phyloP scores from a whole-genome alignment of 306 rosid species.

The Lathyrus oleraceus region DNA sequence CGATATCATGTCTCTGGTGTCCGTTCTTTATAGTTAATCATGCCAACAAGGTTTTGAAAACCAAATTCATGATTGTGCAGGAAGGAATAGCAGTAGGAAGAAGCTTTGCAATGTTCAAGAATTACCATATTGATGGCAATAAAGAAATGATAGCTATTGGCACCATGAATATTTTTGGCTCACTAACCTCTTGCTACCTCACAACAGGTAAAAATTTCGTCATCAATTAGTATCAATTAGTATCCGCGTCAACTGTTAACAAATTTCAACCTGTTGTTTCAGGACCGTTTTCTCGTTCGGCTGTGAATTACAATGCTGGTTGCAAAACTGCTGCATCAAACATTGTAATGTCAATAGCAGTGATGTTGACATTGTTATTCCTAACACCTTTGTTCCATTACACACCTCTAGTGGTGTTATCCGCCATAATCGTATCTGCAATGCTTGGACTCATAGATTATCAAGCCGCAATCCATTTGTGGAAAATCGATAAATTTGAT shows the following conservation, averaged over 20 bases:
- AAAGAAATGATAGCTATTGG: slow-evolving; percentile 97
- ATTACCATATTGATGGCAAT: slow-evolving; percentile 91
- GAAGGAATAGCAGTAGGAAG: slow-evolving; percentile 99
- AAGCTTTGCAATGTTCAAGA: slow-evolving; percentile 92
- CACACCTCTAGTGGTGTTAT: slow-evolving; percentile 84
- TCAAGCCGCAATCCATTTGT: slow-evolving; percentile 78
- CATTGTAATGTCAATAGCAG: slow-evolving; percentile 83
- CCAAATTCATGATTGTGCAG: slow-evolving; percentile 39
- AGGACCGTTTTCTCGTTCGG: slow-evolving; percentile 95
- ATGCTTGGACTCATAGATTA: slow-evolving; percentile 92
- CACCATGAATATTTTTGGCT: slow-evolving; percentile 88
- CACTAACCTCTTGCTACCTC: slow-evolving; percentile 91
- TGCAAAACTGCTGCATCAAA: slow-evolving; percentile 94
- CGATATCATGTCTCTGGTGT: too few relatives aligned
- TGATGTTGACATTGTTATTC: slow-evolving; percentile 83
- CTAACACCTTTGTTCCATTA: slow-evolving; percentile 87
- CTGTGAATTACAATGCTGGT: slow-evolving; percentile 93
- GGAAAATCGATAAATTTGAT: slow-evolving; percentile 92
- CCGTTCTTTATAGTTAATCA: background rate
- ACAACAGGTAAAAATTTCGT: slow-evolving; percentile 58
- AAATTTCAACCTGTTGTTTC: slow-evolving; percentile 36
- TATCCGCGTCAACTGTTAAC: slow-evolving; percentile 15
- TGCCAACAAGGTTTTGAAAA: background rate
- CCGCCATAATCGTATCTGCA: slow-evolving; percentile 83
- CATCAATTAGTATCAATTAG: background rate